A percentile compares a stretch with the other conserved stretches of the same genome.
Conservation (phyloP, 768 basidiomycete genomes). For the Tremella fuciformis region DNA sequence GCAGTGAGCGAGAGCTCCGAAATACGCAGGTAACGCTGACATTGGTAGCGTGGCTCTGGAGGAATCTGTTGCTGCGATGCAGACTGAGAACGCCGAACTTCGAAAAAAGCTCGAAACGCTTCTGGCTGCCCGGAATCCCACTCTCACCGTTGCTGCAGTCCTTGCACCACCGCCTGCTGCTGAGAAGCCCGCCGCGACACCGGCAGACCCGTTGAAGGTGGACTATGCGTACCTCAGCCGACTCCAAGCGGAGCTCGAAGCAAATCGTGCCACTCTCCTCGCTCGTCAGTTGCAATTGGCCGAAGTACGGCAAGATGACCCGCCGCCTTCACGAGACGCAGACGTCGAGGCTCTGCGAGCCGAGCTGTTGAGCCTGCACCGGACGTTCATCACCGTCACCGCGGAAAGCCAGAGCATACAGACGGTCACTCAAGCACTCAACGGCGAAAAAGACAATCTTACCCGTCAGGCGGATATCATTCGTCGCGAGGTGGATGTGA, state of each 20-base stretch:
- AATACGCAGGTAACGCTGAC: neutral
- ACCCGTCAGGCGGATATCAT: slow-evolving; percentile 12
- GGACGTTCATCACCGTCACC: slow-evolving; percentile 11
- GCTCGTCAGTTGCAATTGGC: slow-evolving; percentile 20
- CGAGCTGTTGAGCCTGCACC: slow-evolving; percentile 13
- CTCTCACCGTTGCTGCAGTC: neutral
- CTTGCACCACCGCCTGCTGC: neutral
- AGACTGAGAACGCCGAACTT: slow-evolving; percentile 44
- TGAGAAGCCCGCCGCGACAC: neutral
- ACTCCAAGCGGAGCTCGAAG: slow-evolving; percentile 26
- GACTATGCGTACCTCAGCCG: slow-evolving; percentile 29
- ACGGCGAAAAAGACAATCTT: slow-evolving; percentile 29
- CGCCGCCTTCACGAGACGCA: neutral
- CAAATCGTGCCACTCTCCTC: slow-evolving; percentile 17
- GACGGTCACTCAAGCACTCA: slow-evolving; percentile 24
- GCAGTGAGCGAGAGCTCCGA: slow-evolving; percentile 28
- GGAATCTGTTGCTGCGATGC: slow-evolving; percentile 32
- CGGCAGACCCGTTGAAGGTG: slow-evolving; percentile 4
- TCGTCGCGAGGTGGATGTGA: slow-evolving; percentile 3
- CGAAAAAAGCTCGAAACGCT: slow-evolving; percentile 32
- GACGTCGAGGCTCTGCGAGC: slow-evolving; percentile 16
- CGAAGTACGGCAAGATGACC: neutral
- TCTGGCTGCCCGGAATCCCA: slow-evolving; percentile 12
- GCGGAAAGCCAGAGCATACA: slow-evolving; percentile 25
- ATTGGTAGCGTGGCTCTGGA: slow-evolving; percentile 30